Base-by-base conservation (phyloP, 2,329 filamentous ascomycete genomes). In the Phoma sp. region DNA sequence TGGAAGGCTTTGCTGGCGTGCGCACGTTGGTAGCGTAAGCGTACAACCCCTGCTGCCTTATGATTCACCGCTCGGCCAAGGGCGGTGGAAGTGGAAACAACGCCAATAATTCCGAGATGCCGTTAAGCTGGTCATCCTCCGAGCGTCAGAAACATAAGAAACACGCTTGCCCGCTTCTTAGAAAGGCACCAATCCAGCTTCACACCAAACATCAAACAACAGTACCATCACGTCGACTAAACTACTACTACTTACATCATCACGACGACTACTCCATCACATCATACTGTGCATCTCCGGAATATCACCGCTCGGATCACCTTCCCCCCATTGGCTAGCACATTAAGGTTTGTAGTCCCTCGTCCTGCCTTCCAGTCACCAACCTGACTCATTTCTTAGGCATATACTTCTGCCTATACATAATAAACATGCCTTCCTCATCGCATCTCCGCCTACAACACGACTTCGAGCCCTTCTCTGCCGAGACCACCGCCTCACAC, bases 311-410 rank as follows among this genome's bases (percentile, higher is more conserved):
- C 68, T 71, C 70, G 68, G 60, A 72, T 68, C 70, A 67, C 69
- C 60, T 68, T 64, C 65, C 62, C 51, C 58, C 65, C 47, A 73
- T 69, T 71, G 71, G 71, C 61, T 63, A 21, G 60, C 62, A 55
- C 61, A 57, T 56, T 59, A 60, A 71, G 65, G 69, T 73, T 67
- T 47, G 68, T 70, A 56, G 61, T 59, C 56, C 65, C 64, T 65
- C 60, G 63, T 62, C 59, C 43, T 50, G 21, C 56, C 60, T 60
- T 60, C 66, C 67, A 70, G 65, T 71, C 65, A 68, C 52, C 62
- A 50, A 66, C 79, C 81, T 30, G 84, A 89, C 68, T 83, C 83
- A 64, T 83, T 55, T 52, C 33, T 47, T 60, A 74, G 69, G 62
- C 66, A 60, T 57, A 67, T 58, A 66, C 64, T 63, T 62, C 61